These are phyloP conservation scores for Nitzschia putrida DNA, from an alignment of 108 stramenopile species.

Conservation along the genomic window DNA sequence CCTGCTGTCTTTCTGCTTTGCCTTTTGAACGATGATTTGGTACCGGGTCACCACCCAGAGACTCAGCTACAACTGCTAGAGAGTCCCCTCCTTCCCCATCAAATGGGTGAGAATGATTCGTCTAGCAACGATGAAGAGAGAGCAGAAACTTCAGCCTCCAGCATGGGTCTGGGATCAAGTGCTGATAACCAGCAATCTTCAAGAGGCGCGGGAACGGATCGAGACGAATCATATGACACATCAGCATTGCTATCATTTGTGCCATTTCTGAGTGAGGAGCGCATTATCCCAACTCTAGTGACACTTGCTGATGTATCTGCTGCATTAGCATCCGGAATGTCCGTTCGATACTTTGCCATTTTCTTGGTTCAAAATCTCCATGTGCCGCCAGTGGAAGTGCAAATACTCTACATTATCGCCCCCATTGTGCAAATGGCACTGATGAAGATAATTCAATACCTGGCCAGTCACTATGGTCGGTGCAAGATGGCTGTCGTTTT, in stretches of 20 bases:
- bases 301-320: slow-evolving; percentile 45
- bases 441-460: slow-evolving; percentile 28
- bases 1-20: too few species aligned
- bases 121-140: too few species aligned
- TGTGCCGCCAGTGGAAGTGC: slow-evolving; percentile 51
- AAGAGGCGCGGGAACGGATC: background rate
- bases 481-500: slow-evolving; percentile 36
- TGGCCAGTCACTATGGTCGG: slow-evolving; percentile 40
- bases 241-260: background rate
- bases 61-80: too few species aligned
- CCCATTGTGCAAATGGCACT: slow-evolving; percentile 41
- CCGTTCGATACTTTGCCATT: slow-evolving; percentile 69
- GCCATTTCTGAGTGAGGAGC: background rate
- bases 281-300: slow-evolving; percentile 39
- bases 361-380: slow-evolving; percentile 55
- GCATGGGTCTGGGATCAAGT: too few species aligned
- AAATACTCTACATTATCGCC: slow-evolving; percentile 45
- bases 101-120: too few species aligned
- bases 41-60: too few species aligned
- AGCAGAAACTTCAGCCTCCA: too few species aligned
- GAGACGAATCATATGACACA: slow-evolving; percentile 20
- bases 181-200: too few species aligned
- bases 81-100: too few species aligned
- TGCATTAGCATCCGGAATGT: slow-evolving; percentile 67
- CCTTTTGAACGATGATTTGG: too few species aligned